Evolutionary conservation across 345 rosid genomes (phyloP), one percentile per base, ranked within the genome.

Genomic region (Populus nigra): DNA sequence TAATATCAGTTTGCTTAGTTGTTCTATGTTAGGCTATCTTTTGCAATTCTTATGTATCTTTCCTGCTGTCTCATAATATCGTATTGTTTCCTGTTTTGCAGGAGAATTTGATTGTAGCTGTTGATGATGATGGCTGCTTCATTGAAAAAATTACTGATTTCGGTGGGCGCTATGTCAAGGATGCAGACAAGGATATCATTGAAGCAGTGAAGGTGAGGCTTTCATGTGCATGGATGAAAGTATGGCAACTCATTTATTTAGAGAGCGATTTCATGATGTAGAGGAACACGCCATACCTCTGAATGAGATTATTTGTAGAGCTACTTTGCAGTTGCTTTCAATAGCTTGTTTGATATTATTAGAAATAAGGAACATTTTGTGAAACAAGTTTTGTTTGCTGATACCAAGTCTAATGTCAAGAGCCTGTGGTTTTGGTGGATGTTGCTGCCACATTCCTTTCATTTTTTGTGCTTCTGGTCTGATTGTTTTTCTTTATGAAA

Each of bases 91-190:
- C 29, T 66, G 55, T 79, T 68, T 80, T 93, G 98, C 97, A 94
- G 10, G 98, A 91, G 75, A 86, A 84, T 73, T 81, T 96, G 83
- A 84, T 91, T 33, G 98, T 96, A 66, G 91, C 98, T 25, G 99
- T 96, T 82, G 99, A 96, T 81, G 98, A 94, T 69, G 99, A 96
- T 85, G 99, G 99, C 63, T 88, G 77, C 78, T 96, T 96, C 83
- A 89, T 90, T 65, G 91, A 82, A 76, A 93, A 87, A 84, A 86
- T 96, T 80, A 70, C 93, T 18, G 94, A 92, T 71, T 96, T 96
- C 74, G 67, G 82, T 66, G 97, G 97, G 72, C 72, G 86, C 43
- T 89, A 93, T 83, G 98, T 94, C 71, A 96, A 96, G 85, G 97
- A 89, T 86, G 97, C 95, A 31, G 99, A 96, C 82, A 96, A 91